These are phyloP conservation scores for Coniochaeta prunicola DNA, from an alignment of 2,329 filamentous ascomycete genomes.

Conservation along the genomic window DNA sequence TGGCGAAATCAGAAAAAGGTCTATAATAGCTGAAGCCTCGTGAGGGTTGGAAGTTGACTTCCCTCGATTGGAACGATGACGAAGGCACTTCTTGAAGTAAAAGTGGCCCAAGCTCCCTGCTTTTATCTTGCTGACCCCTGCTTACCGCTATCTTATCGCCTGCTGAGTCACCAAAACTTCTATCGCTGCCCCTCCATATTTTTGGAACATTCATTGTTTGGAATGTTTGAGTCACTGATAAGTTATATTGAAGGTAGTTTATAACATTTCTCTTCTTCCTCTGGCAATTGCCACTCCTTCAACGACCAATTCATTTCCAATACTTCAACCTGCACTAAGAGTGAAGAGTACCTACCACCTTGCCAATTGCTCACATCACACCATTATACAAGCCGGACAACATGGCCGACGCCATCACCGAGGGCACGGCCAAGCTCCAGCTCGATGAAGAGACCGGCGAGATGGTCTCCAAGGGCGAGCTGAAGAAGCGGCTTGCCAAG, in stretches of 20 bases:
- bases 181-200: slow-evolving; percentile 7
- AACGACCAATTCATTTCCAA: not conserved
- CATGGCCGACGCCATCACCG: slow-evolving; percentile 41
- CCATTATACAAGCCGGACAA: not conserved
- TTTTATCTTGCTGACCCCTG: not conserved
- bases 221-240: not conserved
- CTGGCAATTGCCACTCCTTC: not conserved
- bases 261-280: not conserved
- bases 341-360: no score
- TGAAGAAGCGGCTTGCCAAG: slow-evolving; percentile 55
- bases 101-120: not conserved
- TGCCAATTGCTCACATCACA: not conserved
- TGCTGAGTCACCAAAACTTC: slow-evolving; percentile 5
- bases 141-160: slow-evolving; percentile 9
- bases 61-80: slow-evolving; percentile 2
- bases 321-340: not conserved
- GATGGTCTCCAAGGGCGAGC: slow-evolving; percentile 56
- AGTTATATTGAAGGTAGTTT: no score
- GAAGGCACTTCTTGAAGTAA: slow-evolving; percentile 1
- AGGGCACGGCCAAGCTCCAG: slow-evolving; percentile 48
- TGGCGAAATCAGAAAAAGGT: no score
- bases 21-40: not conserved
- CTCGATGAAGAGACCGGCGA: slow-evolving; percentile 59
- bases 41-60: not conserved
- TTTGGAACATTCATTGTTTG: not conserved